Evolutionary conservation across 2,329 filamentous ascomycete genomes (phyloP), one percentile per base, ranked within the genome.

Genomic region (Penicillium sp.): DNA sequence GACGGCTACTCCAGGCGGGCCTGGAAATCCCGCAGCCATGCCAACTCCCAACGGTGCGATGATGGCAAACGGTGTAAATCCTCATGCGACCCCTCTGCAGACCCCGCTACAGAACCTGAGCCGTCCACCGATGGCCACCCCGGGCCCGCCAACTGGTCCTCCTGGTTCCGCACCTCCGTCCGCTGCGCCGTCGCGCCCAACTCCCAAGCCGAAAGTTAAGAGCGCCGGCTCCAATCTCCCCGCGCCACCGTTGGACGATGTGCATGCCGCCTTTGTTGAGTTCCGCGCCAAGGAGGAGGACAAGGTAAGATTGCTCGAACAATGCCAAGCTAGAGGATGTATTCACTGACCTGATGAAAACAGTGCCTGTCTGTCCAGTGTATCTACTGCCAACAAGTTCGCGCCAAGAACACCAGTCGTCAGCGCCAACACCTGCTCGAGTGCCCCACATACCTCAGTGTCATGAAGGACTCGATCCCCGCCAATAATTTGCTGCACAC

Each of bases 381-480:
- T 65, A 82, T 82, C 58, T 82, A 81, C 67, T 82, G 80, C 70
- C 79, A 82, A 64, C 79, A 81, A 68, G 79, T 82, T 51, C 76
- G 80, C 67, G 80, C 80, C 8, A 82, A 82, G 70, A 82, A 82
- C 61, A 82, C 80, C n/a, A 81, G 79, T 66, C 76, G 80, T 62
- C 80, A 82, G 67, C 78, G 80, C 38, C 80, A 82, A 63, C 80
- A 82, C 68, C 71, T 82, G 26, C 71, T 81, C n/a, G 80, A 82
- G 69, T 82, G 80, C 54, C 75, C 78, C 6, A 81, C 79, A 55
- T 83, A 83, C 62, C 77, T 82, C 22, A 82, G 80, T 66, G 80
- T 82, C 40, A 82, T 83, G 80, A 82, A 82, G 65, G 81, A 83
- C 60, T 80, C 79, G 1, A 82, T 82, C 46, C 81, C 81, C 33